Conservation (phyloP, 140 eudicot genomes). For the Anethum foeniculum region DNA sequence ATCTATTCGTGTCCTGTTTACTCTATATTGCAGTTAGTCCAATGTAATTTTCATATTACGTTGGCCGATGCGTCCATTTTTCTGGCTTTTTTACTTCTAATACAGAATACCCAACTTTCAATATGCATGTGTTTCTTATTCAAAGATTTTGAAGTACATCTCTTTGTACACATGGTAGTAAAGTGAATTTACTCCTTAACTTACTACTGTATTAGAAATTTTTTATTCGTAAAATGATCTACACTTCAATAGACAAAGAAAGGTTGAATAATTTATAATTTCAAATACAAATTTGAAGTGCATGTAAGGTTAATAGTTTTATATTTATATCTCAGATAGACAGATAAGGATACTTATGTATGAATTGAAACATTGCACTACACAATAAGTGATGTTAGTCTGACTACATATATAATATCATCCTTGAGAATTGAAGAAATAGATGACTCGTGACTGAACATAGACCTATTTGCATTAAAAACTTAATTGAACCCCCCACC, state of each 20-base stretch:
- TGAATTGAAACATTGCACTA: neutral
- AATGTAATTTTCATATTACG: neutral
- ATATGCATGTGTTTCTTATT: neutral
- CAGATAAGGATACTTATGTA: neutral
- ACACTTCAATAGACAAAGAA: neutral
- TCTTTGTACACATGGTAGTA: neutral
- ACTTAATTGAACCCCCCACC: no score
- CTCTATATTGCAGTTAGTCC: neutral
- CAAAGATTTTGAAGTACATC: neutral
- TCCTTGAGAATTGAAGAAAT: neutral
- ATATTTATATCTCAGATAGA: neutral
- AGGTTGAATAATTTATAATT: neutral
- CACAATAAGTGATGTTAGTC: neutral
- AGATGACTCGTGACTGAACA: neutral
- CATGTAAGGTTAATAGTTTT: neutral
- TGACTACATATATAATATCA: neutral
- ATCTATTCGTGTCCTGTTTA: neutral
- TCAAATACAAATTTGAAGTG: neutral
- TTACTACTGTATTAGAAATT: no score
- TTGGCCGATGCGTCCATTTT: neutral
- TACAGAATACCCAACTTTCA: neutral
- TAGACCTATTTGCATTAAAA: no score
- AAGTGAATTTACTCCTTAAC: neutral
- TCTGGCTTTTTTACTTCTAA: neutral
- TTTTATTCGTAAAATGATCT: neutral